A percentile compares a stretch with the other conserved stretches of the same genome.
phyloP scores from a whole-genome alignment of 768 basidiomycete genomes.

The Rhizopogon sp. region DNA sequence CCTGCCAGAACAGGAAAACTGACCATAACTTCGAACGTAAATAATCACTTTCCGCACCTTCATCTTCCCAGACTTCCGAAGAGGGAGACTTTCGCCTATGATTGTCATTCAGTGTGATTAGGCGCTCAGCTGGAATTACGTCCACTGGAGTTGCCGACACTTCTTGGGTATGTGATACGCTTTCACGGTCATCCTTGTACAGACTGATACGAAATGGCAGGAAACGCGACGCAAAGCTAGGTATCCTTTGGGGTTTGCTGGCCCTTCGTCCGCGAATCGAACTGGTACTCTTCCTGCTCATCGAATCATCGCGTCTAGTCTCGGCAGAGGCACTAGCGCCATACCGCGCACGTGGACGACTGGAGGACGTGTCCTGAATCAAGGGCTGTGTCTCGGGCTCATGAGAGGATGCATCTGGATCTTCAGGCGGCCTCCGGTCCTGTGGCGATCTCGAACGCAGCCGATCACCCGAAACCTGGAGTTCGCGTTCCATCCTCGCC shows the following conservation, averaged over 20 bases:
- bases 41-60: slow-evolving; percentile 66
- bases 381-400: slow-evolving; percentile 23
- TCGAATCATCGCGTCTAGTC: slow-evolving; percentile 17
- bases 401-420: neutral
- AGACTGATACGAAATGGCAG: slow-evolving; percentile 22
- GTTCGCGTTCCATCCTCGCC: slow-evolving; percentile 10
- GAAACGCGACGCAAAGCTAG: slow-evolving; percentile 30
- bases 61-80: slow-evolving; percentile 17
- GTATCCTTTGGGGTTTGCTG: slow-evolving; percentile 19
- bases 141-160: slow-evolving; percentile 31
- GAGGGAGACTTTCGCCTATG: slow-evolving; percentile 9
- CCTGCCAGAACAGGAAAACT: slow-evolving; percentile 13
- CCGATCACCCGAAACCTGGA: neutral
- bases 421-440: neutral
- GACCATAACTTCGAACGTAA: slow-evolving; percentile 83
- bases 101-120: slow-evolving; percentile 15
- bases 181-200: slow-evolving; percentile 5
- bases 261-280: slow-evolving; percentile 8
- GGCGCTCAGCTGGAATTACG: slow-evolving; percentile 34
- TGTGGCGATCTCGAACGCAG: neutral
- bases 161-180: slow-evolving; percentile 1
- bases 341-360: slow-evolving; percentile 10
- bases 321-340: slow-evolving; percentile 7
- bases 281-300: slow-evolving; percentile 23
- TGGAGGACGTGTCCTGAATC: slow-evolving; percentile 1